These are phyloP conservation scores for Phytophthora cactorum DNA, from an alignment of 352 stramenopile genomes.

Conservation along the genomic window DNA sequence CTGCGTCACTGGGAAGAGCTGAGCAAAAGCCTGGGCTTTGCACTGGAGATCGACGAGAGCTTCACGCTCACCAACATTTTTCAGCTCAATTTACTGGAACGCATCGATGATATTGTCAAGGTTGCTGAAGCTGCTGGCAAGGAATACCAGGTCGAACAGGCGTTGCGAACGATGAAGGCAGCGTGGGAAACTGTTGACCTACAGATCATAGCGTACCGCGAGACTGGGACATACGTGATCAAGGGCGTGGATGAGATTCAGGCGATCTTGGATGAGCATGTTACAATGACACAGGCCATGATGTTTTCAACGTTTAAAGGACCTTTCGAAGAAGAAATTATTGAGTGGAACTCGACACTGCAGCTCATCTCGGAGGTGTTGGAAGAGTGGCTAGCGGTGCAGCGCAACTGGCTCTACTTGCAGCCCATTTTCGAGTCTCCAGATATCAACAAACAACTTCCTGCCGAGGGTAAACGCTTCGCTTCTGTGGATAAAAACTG, in stretches of 20 bases:
- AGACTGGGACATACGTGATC: slow-evolving; percentile 95
- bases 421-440: slow-evolving; percentile 96
- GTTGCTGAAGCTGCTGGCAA: slow-evolving; percentile 93
- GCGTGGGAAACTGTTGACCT: slow-evolving; percentile 93
- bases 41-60: slow-evolving; percentile 89
- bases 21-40: slow-evolving; percentile 75
- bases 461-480: slow-evolving; percentile 94
- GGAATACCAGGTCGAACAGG: slow-evolving; percentile 95
- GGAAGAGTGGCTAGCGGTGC: slow-evolving; percentile 95
- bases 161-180: slow-evolving; percentile 92
- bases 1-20: slow-evolving; percentile 94
- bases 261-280: slow-evolving; percentile 94
- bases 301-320: slow-evolving; percentile 96
- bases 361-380: slow-evolving; percentile 93
- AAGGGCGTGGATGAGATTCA: slow-evolving; percentile 96
- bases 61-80: slow-evolving; percentile 89
- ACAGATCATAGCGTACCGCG: slow-evolving; percentile 89
- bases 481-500: slow-evolving; percentile 96
- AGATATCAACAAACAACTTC: slow-evolving; percentile 97
- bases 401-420: slow-evolving; percentile 96
- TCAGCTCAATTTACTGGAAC: slow-evolving; percentile 82
- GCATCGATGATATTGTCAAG: slow-evolving; percentile 93
- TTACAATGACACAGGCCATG: slow-evolving; percentile 97
- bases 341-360: slow-evolving; percentile 92
- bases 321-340: slow-evolving; percentile 94